Base-by-base conservation (phyloP, 164 flowering plant species). In the Malania oleifera region DNA sequence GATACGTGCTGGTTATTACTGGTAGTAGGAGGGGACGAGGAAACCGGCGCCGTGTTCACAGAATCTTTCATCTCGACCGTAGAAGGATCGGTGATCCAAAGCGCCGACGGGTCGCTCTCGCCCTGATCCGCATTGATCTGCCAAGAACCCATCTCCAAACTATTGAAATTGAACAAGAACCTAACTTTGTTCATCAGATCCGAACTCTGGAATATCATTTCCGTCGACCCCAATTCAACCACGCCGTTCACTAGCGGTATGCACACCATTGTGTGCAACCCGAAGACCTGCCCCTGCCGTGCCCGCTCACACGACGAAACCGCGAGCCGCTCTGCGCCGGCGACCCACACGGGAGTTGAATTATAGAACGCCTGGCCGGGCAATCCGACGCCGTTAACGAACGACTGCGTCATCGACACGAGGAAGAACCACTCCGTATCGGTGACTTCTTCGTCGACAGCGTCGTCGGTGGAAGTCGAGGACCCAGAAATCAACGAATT, bases 371-470 rank as follows among this genome's bases (percentile, higher is more conserved):
- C 89, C 67, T 85, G 91, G 0, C 95, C 92, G 11, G 98, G 89
- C 14, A 92, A 67, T 2, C 95, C 96, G 3, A 40, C 38, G 3
- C 93, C 89, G 64, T 52, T 75, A 6, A 67, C 59, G 26, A 92
- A 86, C 39, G 86, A 74, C 69, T 85, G 91, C 0, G 89, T 89
- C 98, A 92, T 92, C 40, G 96, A 89, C 0, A 89, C 75, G 17
- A 92, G 74, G 51, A 82, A 92, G 68, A 89, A 92, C 98, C 98
- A 92, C 66, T 92, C 96, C 11, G 95, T 83, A 34, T 92, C 98
- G 10, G 98, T 92, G 8, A 89, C 96, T 49, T 89, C 96, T 50
- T 87, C 96, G 23, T 85, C 96, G 1, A 80, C 76, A 1, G 80
- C 76, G 10, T 78, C 92, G 45, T 81, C 82, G 0, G 67, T 1